These are phyloP conservation scores for Gymnopilus junonius DNA, from an alignment of 768 basidiomycete species.

Conservation along the genomic window DNA sequence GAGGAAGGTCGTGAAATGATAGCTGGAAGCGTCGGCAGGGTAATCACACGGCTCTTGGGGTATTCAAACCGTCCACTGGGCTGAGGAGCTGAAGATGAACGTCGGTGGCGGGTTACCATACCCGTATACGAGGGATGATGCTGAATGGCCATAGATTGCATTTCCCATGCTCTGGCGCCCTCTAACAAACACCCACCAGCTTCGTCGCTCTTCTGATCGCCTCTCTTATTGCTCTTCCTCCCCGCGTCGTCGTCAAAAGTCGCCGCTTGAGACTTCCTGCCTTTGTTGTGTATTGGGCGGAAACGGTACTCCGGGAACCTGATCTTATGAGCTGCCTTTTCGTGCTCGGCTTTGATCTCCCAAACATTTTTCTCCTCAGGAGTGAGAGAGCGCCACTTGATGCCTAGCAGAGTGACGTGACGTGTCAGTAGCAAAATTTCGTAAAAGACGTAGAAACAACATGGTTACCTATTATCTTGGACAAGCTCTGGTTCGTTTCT, in stretches of 20 bases:
- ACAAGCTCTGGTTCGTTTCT: constrained; percentile 74
- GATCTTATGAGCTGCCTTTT: constrained; percentile 72
- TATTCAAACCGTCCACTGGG: constrained; percentile 46
- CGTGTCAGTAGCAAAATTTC: neutral
- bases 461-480: constrained; percentile 67
- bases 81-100: constrained; percentile 68
- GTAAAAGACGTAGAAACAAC: no score
- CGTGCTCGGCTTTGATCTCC: constrained; percentile 74
- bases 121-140: neutral
- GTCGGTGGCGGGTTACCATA: constrained; percentile 40
- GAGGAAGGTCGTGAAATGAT: constrained; percentile 33
- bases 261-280: constrained; percentile 28
- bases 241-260: constrained; percentile 17
- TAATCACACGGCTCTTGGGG: constrained; percentile 36
- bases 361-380: constrained; percentile 72
- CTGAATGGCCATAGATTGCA: neutral
- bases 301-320: constrained; percentile 70
- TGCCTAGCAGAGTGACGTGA: constrained; percentile 48
- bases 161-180: no score
- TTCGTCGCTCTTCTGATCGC: constrained; percentile 71
- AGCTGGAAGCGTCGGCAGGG: constrained; percentile 48
- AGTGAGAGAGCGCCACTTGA: constrained; percentile 75
- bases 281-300: constrained; percentile 58
- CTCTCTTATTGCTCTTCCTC: constrained; percentile 46
- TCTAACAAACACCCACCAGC: no score